Percentiles rank a stretch among this genome's conserved stretches.
phyloP scores from a whole-genome alignment of 306 rosid species.

The Echinosophora koreensis region DNA sequence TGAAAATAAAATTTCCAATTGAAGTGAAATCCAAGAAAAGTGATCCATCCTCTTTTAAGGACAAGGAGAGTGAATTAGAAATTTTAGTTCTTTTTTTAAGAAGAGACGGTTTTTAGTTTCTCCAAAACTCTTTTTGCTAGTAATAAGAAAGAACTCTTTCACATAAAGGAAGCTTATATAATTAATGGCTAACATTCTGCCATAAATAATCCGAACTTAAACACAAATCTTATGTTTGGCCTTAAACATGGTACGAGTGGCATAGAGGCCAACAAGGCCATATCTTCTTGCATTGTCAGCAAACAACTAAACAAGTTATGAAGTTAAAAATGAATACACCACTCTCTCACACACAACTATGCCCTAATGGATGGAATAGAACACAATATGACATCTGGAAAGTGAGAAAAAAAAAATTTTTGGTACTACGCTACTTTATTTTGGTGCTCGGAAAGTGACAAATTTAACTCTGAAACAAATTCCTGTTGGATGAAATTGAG shows the following conservation, averaged over 20 bases:
- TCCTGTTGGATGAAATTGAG: conserved; percentile 18
- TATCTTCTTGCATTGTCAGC: conserved; percentile 13
- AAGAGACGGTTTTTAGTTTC: conserved; percentile 4
- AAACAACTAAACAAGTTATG: conserved; percentile 26
- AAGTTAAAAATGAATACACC: conserved; percentile 12
- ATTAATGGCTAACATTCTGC: conserved; percentile 18
- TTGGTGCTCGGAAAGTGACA: conserved; percentile 17
- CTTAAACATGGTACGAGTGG: background rate
- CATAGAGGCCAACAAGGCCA: background rate
- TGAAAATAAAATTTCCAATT: conserved; percentile 7
- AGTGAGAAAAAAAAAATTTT: background rate
- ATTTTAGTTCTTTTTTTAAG: conserved; percentile 10
- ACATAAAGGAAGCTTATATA: background rate
- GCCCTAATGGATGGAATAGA: conserved; percentile 30
- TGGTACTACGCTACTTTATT: too few relatives aligned
- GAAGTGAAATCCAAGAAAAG: conserved; percentile 9
- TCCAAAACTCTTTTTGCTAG: background rate
- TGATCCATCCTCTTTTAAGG: conserved; percentile 16
- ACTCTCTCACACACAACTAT: background rate
- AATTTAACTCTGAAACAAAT: conserved; percentile 4
- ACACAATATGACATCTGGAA: conserved; percentile 20
- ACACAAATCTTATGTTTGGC: background rate
- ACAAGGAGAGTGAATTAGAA: background rate
- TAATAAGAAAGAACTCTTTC: background rate
- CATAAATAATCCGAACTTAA: conserved; percentile 25